A percentile compares a stretch with the other conserved stretches of the same genome.
These are phyloP conservation scores for Acmispon strigosus DNA, from an alignment of 306 rosid species.

Conservation along the genomic window DNA sequence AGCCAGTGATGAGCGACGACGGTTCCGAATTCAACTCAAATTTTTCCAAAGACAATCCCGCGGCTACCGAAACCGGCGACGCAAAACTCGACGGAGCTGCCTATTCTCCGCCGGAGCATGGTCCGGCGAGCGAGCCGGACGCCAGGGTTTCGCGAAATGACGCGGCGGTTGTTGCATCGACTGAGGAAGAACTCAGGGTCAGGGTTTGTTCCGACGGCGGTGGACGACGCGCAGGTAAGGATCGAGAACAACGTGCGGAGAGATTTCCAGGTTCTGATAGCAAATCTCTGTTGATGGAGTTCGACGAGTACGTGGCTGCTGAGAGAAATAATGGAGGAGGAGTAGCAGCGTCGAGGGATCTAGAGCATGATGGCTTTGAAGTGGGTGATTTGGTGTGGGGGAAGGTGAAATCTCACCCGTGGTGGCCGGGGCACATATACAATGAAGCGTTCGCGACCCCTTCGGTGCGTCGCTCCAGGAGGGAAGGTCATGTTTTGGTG, in stretches of 20 bases:
- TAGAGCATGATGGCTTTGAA: slow-evolving; percentile 65
- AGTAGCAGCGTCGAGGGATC: not conserved
- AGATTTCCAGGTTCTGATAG: slow-evolving; percentile 25
- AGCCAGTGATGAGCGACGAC: slow-evolving; percentile 50
- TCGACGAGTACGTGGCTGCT: slow-evolving; percentile 73
- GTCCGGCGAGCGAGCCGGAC: slow-evolving; percentile 24
- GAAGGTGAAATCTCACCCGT: slow-evolving; percentile 95
- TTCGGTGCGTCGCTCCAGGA: slow-evolving; percentile 60
- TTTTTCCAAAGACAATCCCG: slow-evolving; percentile 17
- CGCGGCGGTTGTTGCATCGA: slow-evolving; percentile 18
- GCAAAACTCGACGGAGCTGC: slow-evolving; percentile 13
- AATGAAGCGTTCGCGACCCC: slow-evolving; percentile 68
- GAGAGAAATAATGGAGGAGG: slow-evolving; percentile 30
- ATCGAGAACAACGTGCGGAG: slow-evolving; percentile 16
- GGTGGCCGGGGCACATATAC: slow-evolving; percentile 98
- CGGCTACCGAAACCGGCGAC: slow-evolving; percentile 17
- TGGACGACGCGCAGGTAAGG: slow-evolving; percentile 9
- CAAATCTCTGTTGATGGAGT: slow-evolving; percentile 54
- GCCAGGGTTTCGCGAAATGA: slow-evolving; percentile 24
- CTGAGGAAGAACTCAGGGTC: slow-evolving; percentile 31
- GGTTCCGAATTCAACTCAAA: slow-evolving; percentile 32
- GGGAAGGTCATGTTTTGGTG: slow-evolving; percentile 81
- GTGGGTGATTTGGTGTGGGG: slow-evolving; percentile 97
- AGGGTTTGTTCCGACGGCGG: slow-evolving; percentile 36
- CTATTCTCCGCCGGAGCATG: slow-evolving; percentile 37